phyloP scores from a whole-genome alignment of 2,329 filamentous ascomycete genomes.

The Orbilia oligospora region DNA sequence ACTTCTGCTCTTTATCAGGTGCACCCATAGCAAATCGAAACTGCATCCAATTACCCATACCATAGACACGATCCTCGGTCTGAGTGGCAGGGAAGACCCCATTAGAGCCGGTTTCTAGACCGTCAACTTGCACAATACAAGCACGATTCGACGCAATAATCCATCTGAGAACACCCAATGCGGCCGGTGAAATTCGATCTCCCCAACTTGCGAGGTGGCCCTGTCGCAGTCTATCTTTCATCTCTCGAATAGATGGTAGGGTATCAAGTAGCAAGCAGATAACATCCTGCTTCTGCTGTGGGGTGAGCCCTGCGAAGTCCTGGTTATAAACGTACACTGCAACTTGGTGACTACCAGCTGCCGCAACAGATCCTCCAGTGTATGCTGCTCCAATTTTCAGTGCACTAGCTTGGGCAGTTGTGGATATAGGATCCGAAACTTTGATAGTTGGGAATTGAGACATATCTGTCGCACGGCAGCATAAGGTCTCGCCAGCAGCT shows the following conservation, averaged over 20 bases:
- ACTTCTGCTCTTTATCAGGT: constrained; percentile 85
- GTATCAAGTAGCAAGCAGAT: constrained; percentile 73
- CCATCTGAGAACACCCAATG: constrained; percentile 82
- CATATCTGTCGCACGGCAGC: constrained; percentile 55
- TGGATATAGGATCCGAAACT: constrained; percentile 55
- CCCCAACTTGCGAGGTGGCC: constrained; percentile 70
- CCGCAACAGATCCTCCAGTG: constrained; percentile 21
- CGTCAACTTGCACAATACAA: constrained; percentile 82
- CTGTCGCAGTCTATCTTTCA: constrained; percentile 70
- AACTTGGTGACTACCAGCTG: constrained; percentile 48
- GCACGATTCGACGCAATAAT: constrained; percentile 91
- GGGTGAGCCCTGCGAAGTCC: constrained; percentile 68
- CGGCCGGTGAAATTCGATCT: constrained; percentile 75
- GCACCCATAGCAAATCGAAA: constrained; percentile 91
- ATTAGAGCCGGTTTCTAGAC: constrained; percentile 62
- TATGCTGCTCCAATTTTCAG: constrained; percentile 46
- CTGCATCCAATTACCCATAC: constrained; percentile 79
- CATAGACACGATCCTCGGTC: constrained; percentile 72
- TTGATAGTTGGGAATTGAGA: constrained; percentile 54
- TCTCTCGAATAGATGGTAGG: constrained; percentile 75
- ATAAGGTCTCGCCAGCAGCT: constrained; percentile 19
- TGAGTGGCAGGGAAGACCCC: constrained; percentile 58
- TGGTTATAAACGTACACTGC: constrained; percentile 65
- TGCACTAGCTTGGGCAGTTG: constrained; percentile 42
- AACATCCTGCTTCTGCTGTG: constrained; percentile 69